Evolutionary conservation across 306 rosid species (phyloP).

Genomic region (Vigna trinervia): DNA sequence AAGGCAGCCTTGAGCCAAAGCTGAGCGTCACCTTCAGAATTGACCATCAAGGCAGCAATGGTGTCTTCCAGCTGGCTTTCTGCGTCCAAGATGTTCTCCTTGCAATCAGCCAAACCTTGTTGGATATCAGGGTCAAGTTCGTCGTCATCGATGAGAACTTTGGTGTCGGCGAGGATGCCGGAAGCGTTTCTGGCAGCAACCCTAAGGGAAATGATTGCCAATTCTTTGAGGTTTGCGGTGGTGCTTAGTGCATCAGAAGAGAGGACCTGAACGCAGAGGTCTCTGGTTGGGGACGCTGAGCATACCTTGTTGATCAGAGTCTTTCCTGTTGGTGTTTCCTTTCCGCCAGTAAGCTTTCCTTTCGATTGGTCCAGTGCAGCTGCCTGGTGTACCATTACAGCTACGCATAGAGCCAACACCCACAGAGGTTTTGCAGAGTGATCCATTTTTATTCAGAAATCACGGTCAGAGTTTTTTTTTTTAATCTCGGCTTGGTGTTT

Average conservation of each 20-base stretch:
- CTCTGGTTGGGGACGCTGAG: neutral
- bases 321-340: neutral
- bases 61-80: slow-evolving; percentile 38
- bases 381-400: neutral
- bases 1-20: slow-evolving; percentile 47
- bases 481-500: neutral
- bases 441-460: neutral
- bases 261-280: slow-evolving; percentile 1
- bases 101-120: slow-evolving; percentile 48
- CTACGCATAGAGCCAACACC: neutral
- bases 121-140: slow-evolving; percentile 18
- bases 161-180: neutral
- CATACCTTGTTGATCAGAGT: slow-evolving; percentile 25
- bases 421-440: neutral
- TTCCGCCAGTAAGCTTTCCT: no score
- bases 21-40: neutral
- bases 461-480: neutral
- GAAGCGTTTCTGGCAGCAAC: slow-evolving; percentile 36
- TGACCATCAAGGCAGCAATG: slow-evolving; percentile 17
- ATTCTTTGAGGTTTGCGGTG: neutral
- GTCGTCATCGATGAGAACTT: neutral
- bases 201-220: slow-evolving; percentile 29
- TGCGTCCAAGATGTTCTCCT: slow-evolving; percentile 35
- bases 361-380: neutral
- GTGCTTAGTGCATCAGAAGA: neutral